A percentile compares a stretch with the other conserved stretches of the same genome.
phyloP scores from a whole-genome alignment of 768 basidiomycete genomes.

The Omphalotus guepiniiformis region DNA sequence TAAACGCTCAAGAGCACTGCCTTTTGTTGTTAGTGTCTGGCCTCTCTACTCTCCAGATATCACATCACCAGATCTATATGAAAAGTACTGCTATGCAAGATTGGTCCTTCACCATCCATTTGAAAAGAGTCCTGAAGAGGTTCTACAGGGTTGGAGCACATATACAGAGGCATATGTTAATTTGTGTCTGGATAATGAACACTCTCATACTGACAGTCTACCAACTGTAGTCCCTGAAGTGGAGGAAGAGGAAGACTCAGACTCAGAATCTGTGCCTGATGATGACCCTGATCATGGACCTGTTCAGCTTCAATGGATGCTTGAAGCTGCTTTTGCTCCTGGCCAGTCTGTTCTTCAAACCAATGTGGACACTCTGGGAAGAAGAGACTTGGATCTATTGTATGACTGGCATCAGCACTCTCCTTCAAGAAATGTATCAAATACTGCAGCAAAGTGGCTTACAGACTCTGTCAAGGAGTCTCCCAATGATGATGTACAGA shows the following conservation, averaged over 20 bases:
- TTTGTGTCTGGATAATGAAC: too few species aligned
- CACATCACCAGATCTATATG: conserved; percentile 10
- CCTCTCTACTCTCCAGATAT: conserved; percentile 1
- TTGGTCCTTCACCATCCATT: conserved; percentile 16
- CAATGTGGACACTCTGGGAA: conserved; percentile 14
- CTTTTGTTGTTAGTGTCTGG: too few species aligned
- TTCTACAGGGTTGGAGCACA: too few species aligned
- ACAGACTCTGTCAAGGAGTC: conserved; percentile 16
- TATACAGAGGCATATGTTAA: too few species aligned
- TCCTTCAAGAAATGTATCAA: conserved; percentile 3
- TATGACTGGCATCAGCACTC: conserved; percentile 21
- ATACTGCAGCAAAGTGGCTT: conserved; percentile 15
- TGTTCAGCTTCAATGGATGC: conserved; percentile 20
- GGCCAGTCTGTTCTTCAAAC: conserved; percentile 4
- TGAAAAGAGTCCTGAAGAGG: too few species aligned
- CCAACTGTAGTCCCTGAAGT: not conserved
- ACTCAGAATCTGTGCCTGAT: too few species aligned
- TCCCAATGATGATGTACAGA: conserved; percentile 19
- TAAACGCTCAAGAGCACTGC: too few species aligned
- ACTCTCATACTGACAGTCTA: too few species aligned
- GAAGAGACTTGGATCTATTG: conserved; percentile 16
- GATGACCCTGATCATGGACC: conserved; percentile 8
- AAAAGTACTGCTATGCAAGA: conserved; percentile 16
- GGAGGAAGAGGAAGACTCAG: conserved; percentile 9
- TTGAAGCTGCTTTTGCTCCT: conserved; percentile 16